Percentiles rank a stretch among this genome's conserved stretches.
These are phyloP conservation scores for Cocos nucifera DNA, from an alignment of 176 grass and related monocot genomes.

Conservation along the genomic window DNA sequence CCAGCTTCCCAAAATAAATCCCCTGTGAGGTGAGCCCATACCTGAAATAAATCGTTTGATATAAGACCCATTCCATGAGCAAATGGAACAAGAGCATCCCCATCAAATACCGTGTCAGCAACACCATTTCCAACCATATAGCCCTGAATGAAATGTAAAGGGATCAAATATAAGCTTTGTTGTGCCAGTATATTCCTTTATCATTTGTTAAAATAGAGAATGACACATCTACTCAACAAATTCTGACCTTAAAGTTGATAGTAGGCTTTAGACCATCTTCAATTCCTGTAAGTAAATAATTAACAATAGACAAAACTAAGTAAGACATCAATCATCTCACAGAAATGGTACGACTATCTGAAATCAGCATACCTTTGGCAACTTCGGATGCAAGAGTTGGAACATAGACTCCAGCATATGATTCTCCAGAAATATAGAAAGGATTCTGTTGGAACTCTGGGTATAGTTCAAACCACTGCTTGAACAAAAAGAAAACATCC, in stretches of 20 bases:
- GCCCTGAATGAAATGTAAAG: constrained; percentile 31
- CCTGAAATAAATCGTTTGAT: constrained; percentile 67
- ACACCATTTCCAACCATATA: constrained; percentile 99
- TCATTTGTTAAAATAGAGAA: too few species aligned
- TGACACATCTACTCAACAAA: neutral
- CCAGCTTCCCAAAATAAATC: neutral
- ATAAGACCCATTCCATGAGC: constrained; percentile 89
- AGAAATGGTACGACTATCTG: too few species aligned
- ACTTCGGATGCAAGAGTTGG: constrained; percentile 86
- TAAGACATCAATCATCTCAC: neutral
- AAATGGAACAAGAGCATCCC: constrained; percentile 97
- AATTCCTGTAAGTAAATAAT: constrained; percentile 47
- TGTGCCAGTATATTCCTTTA: too few species aligned
- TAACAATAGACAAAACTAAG: neutral
- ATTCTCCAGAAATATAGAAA: constrained; percentile 87
- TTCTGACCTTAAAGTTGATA: constrained; percentile 76
- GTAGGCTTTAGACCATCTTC: constrained; percentile 40
- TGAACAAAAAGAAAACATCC: neutral
- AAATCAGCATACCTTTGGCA: constrained; percentile 48
- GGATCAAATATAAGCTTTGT: neutral
- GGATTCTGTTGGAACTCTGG: constrained; percentile 68
- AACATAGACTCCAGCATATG: constrained; percentile 93
- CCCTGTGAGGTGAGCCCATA: neutral
- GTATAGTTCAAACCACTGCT: constrained; percentile 84
- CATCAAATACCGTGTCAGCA: constrained; percentile 67